Percentiles rank a stretch among this genome's conserved stretches.
phyloP scores from a whole-genome alignment of 2,329 filamentous ascomycete genomes.

The Chaetomium globosum region DNA sequence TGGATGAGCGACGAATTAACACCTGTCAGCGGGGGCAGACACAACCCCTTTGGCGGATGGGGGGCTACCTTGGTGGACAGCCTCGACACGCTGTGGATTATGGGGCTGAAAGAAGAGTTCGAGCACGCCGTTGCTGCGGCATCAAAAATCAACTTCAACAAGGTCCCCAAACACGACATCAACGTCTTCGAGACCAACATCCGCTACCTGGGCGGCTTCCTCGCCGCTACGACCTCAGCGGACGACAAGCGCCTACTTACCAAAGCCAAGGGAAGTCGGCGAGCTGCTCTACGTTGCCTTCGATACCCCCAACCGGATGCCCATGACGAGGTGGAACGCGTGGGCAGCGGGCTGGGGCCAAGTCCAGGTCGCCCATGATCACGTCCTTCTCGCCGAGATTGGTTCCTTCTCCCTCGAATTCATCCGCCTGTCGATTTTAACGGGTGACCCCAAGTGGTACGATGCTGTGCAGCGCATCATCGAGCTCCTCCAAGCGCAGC shows the following conservation, averaged over 20 bases:
- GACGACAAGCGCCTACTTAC: slow-evolving; percentile 45
- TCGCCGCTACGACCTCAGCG: slow-evolving; percentile 72
- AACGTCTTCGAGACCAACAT: slow-evolving; percentile 74
- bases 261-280: slow-evolving; percentile 51
- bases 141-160: slow-evolving; percentile 62
- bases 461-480: slow-evolving; percentile 76
- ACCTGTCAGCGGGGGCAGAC: slow-evolving; percentile 55
- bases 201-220: slow-evolving; percentile 68
- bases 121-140: slow-evolving; percentile 62
- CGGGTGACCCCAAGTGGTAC: slow-evolving; percentile 70
- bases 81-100: slow-evolving; percentile 73
- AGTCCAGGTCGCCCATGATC: slow-evolving; percentile 39
- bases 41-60: slow-evolving; percentile 67
- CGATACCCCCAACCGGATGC: slow-evolving; percentile 51
- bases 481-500: slow-evolving; percentile 59
- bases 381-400: slow-evolving; percentile 45
- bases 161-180: slow-evolving; percentile 53
- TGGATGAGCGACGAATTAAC: slow-evolving; percentile 67
- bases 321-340: slow-evolving; percentile 59
- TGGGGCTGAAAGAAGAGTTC: slow-evolving; percentile 68
- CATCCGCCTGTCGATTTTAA: slow-evolving; percentile 71
- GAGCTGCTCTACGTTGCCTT: slow-evolving; percentile 51
- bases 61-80: slow-evolving; percentile 68
- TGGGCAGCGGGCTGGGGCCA: slow-evolving; percentile 39
- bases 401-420: slow-evolving; percentile 76